Evolutionary conservation across 2,329 filamentous ascomycete species (phyloP), one percentile per base, ranked within the genome.

Genomic region (Calonectria hawksworthii): DNA sequence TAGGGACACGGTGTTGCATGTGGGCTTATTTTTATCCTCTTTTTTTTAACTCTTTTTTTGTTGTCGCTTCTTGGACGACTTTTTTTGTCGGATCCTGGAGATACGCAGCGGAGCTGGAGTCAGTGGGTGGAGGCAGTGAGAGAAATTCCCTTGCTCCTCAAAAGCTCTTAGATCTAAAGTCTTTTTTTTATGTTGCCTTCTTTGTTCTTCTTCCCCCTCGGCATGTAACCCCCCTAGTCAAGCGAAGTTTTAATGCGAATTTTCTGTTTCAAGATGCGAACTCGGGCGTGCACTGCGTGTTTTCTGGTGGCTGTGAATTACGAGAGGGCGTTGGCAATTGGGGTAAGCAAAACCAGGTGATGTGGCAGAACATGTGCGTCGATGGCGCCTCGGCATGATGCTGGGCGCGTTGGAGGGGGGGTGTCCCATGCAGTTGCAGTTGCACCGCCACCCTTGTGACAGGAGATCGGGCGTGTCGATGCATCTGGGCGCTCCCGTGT

Each of bases 1-100:
- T 81, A 80, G 78, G 80, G 80, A 76, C 50, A 74, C 36, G 80
- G 80, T 80, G 80, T 80, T 81, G 51, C 68, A 68, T 61, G 75
- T 75, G 72, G 72, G 68, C 32, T 70, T 41, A 23, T 38, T 65
- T 28, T 63, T 63, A 28, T n/a, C 28, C 16, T 52, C 61, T 74
- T 74, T 76, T 79, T 54, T 65, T 67, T 21, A n/a, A 32, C 51
- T 47, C 51, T 59, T 69, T 69, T 65, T 64, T 71, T 73, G 47
- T 51, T 68, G 23, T 68, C 64, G 70, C 68, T 72, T 64, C 70
- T 72, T 68, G 50, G 56, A 65, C 67, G 76, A 56, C 72, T 30
- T 44, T 8, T 47, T 23, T 64, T 61, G 65, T 71, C 61, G 66
- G 73, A 64, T 76, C 72, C 68, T 65, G 68, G 51, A 66, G 70